A percentile compares a stretch with the other conserved stretches of the same genome.
phyloP scores from a whole-genome alignment of 1,139 yeast genomes.

The Geotrichum histeridarum region DNA sequence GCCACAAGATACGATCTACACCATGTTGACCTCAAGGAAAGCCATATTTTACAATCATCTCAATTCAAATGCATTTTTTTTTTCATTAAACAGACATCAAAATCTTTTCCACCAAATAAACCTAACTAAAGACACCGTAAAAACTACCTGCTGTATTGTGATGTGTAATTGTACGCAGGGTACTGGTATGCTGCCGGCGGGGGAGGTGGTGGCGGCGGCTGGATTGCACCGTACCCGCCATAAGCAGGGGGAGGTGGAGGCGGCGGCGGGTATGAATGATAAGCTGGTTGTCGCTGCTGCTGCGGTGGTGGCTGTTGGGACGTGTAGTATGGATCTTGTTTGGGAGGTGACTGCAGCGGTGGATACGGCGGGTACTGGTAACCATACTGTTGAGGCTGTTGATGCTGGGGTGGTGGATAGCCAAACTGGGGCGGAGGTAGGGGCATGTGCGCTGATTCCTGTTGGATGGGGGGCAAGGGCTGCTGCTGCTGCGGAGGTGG shows the following conservation, averaged over 20 bases:
- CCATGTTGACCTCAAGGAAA: no score
- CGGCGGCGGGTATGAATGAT: neutral
- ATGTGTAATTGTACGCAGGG: constrained; percentile 1
- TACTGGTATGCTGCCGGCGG: constrained; percentile 1
- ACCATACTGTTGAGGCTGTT: neutral
- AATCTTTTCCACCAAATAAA: neutral
- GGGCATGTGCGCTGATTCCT: no score
- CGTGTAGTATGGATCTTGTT: neutral
- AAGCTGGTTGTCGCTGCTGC: constrained; percentile 14
- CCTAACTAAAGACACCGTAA: neutral
- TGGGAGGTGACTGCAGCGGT: neutral
- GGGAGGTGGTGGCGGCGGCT: constrained; percentile 12
- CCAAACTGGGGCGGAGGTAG: neutral
- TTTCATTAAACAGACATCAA: no score
- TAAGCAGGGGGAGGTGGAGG: neutral
- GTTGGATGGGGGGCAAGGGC: neutral
- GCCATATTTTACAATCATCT: no score
- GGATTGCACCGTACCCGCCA: constrained; percentile 3
- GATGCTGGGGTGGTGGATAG: neutral
- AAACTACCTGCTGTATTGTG: constrained; percentile 1
- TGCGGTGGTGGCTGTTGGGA: constrained; percentile 14
- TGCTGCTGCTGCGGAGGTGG: neutral
- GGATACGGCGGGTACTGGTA: neutral
- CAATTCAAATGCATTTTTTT: no score
- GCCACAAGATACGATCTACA: no score